These are phyloP conservation scores for Fusarium sp. DNA, from an alignment of 2,329 filamentous ascomycete species.

Conservation along the genomic window DNA sequence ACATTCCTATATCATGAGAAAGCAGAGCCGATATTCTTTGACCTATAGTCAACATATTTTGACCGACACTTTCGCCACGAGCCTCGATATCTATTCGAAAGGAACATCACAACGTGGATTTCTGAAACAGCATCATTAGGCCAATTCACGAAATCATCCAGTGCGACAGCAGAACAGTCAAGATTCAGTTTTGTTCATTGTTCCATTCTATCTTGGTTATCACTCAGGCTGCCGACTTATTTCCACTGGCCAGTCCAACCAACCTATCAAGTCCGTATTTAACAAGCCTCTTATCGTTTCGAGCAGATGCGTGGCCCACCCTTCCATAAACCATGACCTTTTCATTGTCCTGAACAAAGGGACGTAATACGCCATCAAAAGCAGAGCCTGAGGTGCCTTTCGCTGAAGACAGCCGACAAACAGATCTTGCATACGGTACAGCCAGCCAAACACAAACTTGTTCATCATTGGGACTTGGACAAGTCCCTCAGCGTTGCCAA, in stretches of 20 bases:
- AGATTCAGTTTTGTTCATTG: neutral
- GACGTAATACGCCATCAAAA: constrained; percentile 43
- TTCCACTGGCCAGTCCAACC: constrained; percentile 43
- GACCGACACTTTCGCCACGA: too few relatives aligned
- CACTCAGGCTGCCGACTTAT: constrained; percentile 20
- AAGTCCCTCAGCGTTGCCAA: constrained; percentile 30
- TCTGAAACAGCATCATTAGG: neutral
- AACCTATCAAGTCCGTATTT: constrained; percentile 26
- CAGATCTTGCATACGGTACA: constrained; percentile 44
- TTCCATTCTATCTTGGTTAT: constrained; percentile 7
- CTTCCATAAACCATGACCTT: constrained; percentile 38
- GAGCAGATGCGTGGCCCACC: constrained; percentile 40
- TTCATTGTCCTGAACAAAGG: constrained; percentile 37
- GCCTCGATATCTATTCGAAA: neutral
- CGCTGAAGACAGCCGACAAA: constrained; percentile 43
- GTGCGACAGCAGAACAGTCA: neutral
- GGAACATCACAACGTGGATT: neutral
- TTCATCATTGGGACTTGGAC: constrained; percentile 32
- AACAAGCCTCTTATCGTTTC: constrained; percentile 38
- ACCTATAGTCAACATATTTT: too few relatives aligned
- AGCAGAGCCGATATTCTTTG: neutral
- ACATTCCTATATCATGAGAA: neutral
- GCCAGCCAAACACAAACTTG: constrained; percentile 43
- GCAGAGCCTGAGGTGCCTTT: constrained; percentile 42
- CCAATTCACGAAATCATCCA: neutral